Base-by-base conservation (phyloP, 352 stramenopile genomes). In the Phytophthora cactorum region DNA sequence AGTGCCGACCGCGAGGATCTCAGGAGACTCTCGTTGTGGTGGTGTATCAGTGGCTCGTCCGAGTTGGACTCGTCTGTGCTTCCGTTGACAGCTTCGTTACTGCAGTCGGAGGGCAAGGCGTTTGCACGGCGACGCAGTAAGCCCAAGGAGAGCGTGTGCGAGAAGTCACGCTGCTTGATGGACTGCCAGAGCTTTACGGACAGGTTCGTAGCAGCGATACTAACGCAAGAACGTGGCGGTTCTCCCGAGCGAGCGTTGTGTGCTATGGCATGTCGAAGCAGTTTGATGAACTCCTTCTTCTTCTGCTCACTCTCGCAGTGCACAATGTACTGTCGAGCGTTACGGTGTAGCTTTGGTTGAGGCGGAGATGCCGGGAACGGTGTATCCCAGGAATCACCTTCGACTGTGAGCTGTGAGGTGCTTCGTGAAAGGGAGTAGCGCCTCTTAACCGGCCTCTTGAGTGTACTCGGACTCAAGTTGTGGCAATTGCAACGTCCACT, bases 401-500 rank as follows among this genome's bases (percentile, higher is more conserved):
- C 64, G 38, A 39, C 47, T 44, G 53, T 44, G 32, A 53, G 36
- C 9, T 64, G 59, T 29, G 59, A 65, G 5, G 41, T 73, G 25
- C 60, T 67, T 17, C 44, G 58, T 14, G 73, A 81, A 9, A 72
- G 56, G 1, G 72, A 81, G 14, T 59, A 68, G 8, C 74, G 70
- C 27, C 70, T 51, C 31, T 58, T 68, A 17, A 70, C 71, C 9
- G 74, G 77, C 31, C 71, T 75, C 44, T 77, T 73, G 3, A 89
- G 68, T 5, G 78, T 86, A 14, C 52, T 59, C 5, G 78, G 81
- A 15, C 69, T 74, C 34, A 86, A 70, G 12, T 84, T 78, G 61
- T 87, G 81, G 63, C 81, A 90, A 49, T 79, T 73, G 60, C 81
- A 90, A n/a, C 73, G 63, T 5, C 77, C 81, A 25, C 75, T 68